Base-by-base conservation (phyloP, 2,329 filamentous ascomycete species). In the Pseudomassariella vexata region DNA sequence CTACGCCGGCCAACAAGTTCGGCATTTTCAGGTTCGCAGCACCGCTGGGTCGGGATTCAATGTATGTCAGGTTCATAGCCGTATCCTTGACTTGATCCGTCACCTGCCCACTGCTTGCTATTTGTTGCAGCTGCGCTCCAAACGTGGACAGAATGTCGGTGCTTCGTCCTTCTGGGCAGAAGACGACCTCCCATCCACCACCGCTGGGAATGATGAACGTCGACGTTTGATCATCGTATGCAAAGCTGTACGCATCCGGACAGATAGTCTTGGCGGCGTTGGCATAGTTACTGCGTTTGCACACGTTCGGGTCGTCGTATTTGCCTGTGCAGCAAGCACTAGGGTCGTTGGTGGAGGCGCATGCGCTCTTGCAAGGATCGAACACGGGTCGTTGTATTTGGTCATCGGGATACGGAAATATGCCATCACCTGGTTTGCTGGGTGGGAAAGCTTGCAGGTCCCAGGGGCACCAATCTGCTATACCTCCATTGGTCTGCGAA, bases 191-290 rank as follows among this genome's bases (percentile, higher is more conserved):
- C 66, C 84, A 92, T 1, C 84, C 84, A 15, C 81, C 83, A 12
- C 85, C 85, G 9, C 56, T 65, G 3, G 76, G 76, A 21, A 80
- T 64, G 45, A 77, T 75, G 45, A 80, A 81, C 0, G 76, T 80
- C 11, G 69, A 74, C 19, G 63, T 61, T 39, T 65, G 59, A 47
- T 79, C 73, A 43, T 77, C 71, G 55, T 75, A 76, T 30, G 82
- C 79, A 53, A 75, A 94, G 49, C 81, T 86, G 60, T 92, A 94
- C 3, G 85, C 85, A 57, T 94, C 86, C 1, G 86, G 85, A 52
- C 86, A 94, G 9, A 90, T 70, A 4, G 60, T 62, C 63, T 94
- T 92, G 32, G 84, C 82, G 9, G 67, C 66, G 37, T 65, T 73
- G 43, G 79, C 79, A 60, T 89, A 92, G 24, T 73, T 59, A 30